Evolutionary conservation across 2,329 filamentous ascomycete genomes (phyloP).

Genomic region (Botrytis porri): DNA sequence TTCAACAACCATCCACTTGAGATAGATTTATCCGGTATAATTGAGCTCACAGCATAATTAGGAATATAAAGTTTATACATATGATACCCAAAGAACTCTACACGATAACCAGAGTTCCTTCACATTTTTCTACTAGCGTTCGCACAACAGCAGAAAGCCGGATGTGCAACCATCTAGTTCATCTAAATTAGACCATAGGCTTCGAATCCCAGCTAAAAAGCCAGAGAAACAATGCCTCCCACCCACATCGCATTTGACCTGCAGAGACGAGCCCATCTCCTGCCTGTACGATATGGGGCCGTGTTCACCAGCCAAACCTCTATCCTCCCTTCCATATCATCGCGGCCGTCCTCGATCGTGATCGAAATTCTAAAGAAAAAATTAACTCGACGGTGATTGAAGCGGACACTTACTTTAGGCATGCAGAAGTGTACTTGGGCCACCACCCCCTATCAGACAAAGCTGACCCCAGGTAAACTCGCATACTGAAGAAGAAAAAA

Average conservation of each 20-base stretch:
- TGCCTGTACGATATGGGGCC: background rate
- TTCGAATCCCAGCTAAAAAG: background rate
- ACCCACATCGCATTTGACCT: slow-evolving; percentile 71
- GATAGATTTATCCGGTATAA: background rate
- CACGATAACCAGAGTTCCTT: background rate
- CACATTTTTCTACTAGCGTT: background rate
- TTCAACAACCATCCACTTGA: background rate
- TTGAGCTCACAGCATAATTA: background rate
- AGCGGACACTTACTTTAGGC: background rate
- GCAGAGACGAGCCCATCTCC: slow-evolving; percentile 41
- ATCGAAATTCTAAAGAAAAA: background rate
- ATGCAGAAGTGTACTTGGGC: background rate
- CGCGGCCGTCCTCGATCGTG: background rate
- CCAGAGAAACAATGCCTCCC: background rate
- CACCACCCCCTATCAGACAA: background rate
- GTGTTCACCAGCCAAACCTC: background rate
- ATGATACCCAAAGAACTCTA: background rate
- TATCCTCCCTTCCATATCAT: background rate
- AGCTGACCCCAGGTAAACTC: background rate
- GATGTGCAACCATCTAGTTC: background rate
- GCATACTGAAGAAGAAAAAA: background rate
- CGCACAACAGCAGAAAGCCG: background rate
- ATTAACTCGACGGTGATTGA: background rate
- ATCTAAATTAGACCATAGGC: background rate
- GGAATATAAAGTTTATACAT: fast-evolving